Base-by-base conservation (phyloP, 2,329 filamentous ascomycete species). In the Sporothrix inflata region DNA sequence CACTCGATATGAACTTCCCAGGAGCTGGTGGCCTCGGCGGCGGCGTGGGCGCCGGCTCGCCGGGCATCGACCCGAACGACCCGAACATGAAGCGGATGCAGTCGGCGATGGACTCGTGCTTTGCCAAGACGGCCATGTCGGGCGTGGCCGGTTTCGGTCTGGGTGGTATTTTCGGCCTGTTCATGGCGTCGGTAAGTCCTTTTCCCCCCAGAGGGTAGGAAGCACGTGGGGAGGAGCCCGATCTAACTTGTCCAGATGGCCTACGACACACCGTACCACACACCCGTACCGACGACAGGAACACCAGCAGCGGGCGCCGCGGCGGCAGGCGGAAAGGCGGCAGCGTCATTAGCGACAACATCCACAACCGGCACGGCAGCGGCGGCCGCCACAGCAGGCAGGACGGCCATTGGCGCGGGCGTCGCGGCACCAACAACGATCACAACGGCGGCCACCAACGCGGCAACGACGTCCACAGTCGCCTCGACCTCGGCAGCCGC, bases 101-200 rank as follows among this genome's bases (percentile, higher is more conserved):
- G 86, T 83, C 85, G 30, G 89, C 90, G 57, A 97, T 98, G 93
- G 94, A 98, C 82, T 97, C 93, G 45, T 99, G 96, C 80, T 89
- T 91, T 30, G 91, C 91, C 72, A 99, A 99, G 82, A 92, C 94
- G 21, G 91, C 89, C 77, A 92, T 99, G 83, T 92, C 94, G 0
- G 96, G 95, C 72, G 93, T 92, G 30, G 97, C 97, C 89, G 96
- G 96, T 19, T 98, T 98, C 78, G 96, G 91, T 49, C 91, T 99
- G 76, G 96, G 96, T 75, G 96, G 94, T 78, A 85, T 97, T 57
- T 99, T 99, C 77, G 96, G 96, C 77, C 88, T 98, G 78, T 99
- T 99, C 85, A 99, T 98, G 95, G 94, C 94, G 73, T 96, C 93
- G 79, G 94, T 97, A 90, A 9, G 60, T 70, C 12, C 30, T 34